A percentile compares a stretch with the other conserved stretches of the same genome.
These are phyloP conservation scores for Microdochium paspali DNA, from an alignment of 2,329 filamentous ascomycete genomes.

Conservation along the genomic window DNA sequence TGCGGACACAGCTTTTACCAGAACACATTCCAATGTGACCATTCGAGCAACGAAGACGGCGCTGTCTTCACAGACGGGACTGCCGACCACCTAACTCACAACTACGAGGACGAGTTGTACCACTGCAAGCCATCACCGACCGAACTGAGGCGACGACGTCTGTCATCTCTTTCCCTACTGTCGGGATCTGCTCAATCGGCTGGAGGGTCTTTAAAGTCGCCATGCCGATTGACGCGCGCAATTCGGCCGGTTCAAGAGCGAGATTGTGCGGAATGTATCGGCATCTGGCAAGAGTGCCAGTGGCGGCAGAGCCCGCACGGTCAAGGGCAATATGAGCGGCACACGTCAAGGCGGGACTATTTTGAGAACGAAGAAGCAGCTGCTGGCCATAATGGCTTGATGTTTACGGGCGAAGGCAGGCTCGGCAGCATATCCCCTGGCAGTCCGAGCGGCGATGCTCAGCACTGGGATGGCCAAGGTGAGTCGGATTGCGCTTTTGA, in stretches of 20 bases:
- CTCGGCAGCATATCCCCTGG: no score
- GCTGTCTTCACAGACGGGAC: not conserved
- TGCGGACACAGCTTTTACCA: constrained; percentile 23
- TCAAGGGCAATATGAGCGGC: not conserved
- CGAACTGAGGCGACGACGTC: not conserved
- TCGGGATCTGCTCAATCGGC: not conserved
- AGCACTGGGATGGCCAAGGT: no score
- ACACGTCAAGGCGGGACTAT: no score
- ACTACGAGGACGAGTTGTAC: not conserved
- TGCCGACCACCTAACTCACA: not conserved
- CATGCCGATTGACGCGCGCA: not conserved
- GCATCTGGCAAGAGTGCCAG: not conserved
- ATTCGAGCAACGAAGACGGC: constrained; percentile 5
- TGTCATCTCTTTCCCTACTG: not conserved
- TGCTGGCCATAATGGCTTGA: no score
- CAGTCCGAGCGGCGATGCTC: no score
- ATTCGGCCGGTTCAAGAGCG: not conserved
- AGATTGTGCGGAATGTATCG: not conserved
- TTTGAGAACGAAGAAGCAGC: no score
- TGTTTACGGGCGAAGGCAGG: no score
- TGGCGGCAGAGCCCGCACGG: not conserved
- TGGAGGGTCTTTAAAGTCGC: not conserved
- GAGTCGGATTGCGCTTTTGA: no score
- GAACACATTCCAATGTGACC: constrained; percentile 20
- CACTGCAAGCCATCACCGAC: not conserved